Evolutionary conservation across 345 rosid species (phyloP).

Genomic region (Aurinia saxatilis): DNA sequence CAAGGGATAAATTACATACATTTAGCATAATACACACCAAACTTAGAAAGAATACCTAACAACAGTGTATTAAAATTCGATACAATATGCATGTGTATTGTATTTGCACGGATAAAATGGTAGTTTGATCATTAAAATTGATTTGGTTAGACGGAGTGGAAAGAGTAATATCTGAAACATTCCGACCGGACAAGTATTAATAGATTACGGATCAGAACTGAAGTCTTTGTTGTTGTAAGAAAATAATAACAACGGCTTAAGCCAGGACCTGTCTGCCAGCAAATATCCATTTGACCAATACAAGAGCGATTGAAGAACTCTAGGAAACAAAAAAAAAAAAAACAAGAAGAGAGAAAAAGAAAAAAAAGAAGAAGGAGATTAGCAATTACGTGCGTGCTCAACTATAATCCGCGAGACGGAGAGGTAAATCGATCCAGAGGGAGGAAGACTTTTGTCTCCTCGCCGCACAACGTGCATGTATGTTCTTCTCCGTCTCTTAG

Average conservation of each 20-base stretch:
- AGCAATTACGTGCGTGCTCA: conserved; percentile 3
- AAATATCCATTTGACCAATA: not conserved
- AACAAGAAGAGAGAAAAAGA: not conserved
- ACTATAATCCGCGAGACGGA: too few relatives aligned
- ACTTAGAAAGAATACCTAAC: too few relatives aligned
- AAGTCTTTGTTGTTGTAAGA: not conserved
- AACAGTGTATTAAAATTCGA: too few relatives aligned
- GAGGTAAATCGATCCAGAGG: not conserved
- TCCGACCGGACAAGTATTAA: too few relatives aligned
- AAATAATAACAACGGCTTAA: not conserved
- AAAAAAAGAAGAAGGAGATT: not conserved
- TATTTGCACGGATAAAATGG: too few relatives aligned
- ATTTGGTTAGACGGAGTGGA: too few relatives aligned
- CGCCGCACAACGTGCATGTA: not conserved
- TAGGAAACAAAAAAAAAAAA: not conserved
- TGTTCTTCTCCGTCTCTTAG: not conserved
- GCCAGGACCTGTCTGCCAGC: not conserved
- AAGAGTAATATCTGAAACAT: too few relatives aligned
- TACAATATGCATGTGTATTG: too few relatives aligned
- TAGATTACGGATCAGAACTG: not conserved
- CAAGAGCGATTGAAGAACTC: not conserved
- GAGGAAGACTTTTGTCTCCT: not conserved
- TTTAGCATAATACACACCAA: too few relatives aligned
- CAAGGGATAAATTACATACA: too few relatives aligned
- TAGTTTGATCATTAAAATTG: too few relatives aligned